Evolutionary conservation across 2,329 filamentous ascomycete genomes (phyloP).

Genomic region (Sporothrix curviconia): DNA sequence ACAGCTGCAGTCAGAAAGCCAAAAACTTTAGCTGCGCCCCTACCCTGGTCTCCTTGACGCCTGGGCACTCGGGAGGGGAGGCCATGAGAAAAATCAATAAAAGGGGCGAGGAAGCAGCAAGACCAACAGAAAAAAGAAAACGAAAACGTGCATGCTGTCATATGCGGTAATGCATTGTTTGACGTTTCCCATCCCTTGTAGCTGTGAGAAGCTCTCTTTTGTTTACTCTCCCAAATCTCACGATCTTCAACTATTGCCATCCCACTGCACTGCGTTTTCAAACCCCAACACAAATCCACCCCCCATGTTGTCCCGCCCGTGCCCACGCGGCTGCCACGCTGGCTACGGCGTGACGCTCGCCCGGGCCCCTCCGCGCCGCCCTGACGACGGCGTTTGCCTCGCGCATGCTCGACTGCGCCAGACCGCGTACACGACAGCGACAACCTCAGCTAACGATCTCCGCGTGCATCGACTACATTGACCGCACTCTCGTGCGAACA

Average conservation of each 20-base stretch:
- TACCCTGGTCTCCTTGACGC: neutral
- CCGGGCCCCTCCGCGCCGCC: slow-evolving; percentile 12
- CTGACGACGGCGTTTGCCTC: slow-evolving; percentile 13
- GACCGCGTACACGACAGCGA: neutral
- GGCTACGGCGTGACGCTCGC: slow-evolving; percentile 14
- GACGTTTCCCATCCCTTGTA: neutral
- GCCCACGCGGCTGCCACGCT: slow-evolving; percentile 7
- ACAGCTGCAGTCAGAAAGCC: neutral
- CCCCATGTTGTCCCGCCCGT: neutral
- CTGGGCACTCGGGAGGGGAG: neutral
- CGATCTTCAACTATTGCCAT: neutral
- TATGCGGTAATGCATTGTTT: neutral
- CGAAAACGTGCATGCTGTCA: neutral
- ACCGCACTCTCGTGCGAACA: slow-evolving; percentile 17
- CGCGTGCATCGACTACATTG: slow-evolving; percentile 1
- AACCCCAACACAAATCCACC: neutral
- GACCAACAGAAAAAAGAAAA: neutral
- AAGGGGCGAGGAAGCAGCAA: neutral
- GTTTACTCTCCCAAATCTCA: neutral
- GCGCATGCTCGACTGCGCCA: slow-evolving; percentile 10
- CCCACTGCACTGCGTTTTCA: neutral
- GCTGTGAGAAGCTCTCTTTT: no score
- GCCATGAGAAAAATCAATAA: neutral
- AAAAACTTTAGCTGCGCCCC: slow-evolving; percentile 1
- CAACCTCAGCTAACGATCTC: neutral